Base-by-base conservation (phyloP, 2,329 filamentous ascomycete genomes). In the Xylaria sp. region DNA sequence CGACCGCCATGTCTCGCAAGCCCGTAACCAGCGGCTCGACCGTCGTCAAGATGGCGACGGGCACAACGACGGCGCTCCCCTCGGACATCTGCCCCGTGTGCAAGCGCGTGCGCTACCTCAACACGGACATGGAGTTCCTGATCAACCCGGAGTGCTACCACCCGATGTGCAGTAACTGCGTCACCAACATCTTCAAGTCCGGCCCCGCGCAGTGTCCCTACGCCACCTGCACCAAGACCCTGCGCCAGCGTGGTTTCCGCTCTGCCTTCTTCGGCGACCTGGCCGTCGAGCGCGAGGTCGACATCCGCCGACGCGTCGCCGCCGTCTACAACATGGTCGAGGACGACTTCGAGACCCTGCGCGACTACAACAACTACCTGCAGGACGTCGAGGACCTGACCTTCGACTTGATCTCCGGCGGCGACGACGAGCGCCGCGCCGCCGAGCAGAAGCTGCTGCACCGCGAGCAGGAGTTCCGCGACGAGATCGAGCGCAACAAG, bases 111-210 rank as follows among this genome's bases (percentile, higher is more conserved):
- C 93, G 94, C 73, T 98, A 98, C 85, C 91, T 98, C 77, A 98
- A 98, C 85, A 91, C 90, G 70, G 91, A 94, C 83, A 94, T 99
- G 88, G 88, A 91, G 73, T 98, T 99, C 83, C 92, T 96, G 75
- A 94, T 99, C 84, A 98, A 98, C 81, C 94, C 95, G 9, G 94
- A 97, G 85, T 99, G 96, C 88, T 99, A 99, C 85, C 96, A 99
- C 86, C 94, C 94, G 75, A 98, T 99, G 93, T 99, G 96, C 85
- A 92, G 94, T 80, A 94, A 93, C 66, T 99, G 96, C 84, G 94
- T 98, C 51, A 92, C 95, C 81, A 92, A 95, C 65, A 93, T 98
- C 76, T 99, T 98, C 86, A 92, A 92, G 44, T 91, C 93, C 65
- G 96, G 96, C 0, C 96, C 96, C 0, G 93, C 94, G 65, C 92